These are phyloP conservation scores for Geotrichum cucujoidarum DNA, from an alignment of 1,139 yeast genomes.

Conservation along the genomic window DNA sequence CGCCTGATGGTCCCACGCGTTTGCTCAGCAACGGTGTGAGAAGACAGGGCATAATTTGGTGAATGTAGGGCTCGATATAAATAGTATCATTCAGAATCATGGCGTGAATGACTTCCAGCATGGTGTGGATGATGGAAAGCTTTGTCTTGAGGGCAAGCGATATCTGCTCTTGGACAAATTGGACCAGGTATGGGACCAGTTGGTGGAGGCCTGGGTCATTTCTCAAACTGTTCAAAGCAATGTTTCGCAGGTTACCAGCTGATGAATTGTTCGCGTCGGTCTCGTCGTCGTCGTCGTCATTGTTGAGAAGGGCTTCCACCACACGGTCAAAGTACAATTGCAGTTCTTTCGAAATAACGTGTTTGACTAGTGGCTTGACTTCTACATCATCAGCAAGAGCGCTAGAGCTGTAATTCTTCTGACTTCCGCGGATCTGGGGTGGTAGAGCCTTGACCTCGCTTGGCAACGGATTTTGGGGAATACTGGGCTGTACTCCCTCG, in stretches of 20 bases:
- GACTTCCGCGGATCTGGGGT: conserved; percentile 42
- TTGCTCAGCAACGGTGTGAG: conserved; percentile 85
- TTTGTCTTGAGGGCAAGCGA: conserved; percentile 74
- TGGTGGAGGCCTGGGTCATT: conserved; percentile 97
- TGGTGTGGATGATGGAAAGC: conserved; percentile 68
- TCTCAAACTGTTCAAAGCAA: conserved; percentile 77
- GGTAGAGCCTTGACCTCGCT: conserved; percentile 42
- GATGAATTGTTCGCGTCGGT: not conserved
- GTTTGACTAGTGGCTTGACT: conserved; percentile 91
- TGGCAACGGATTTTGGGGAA: conserved; percentile 91
- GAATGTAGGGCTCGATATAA: conserved; percentile 92
- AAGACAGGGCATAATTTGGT: conserved; percentile 92
- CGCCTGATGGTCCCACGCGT: conserved; percentile 59
- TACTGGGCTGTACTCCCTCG: conserved; percentile 97
- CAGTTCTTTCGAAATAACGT: conserved; percentile 87
- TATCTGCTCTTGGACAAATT: conserved; percentile 91
- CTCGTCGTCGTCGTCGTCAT: conserved; percentile 39
- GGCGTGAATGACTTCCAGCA: conserved; percentile 86
- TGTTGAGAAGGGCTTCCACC: conserved; percentile 61
- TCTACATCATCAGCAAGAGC: conserved; percentile 53
- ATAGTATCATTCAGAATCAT: conserved; percentile 78
- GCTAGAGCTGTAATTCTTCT: conserved; percentile 34
- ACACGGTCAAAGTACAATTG: conserved; percentile 91
- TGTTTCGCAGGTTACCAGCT: conserved; percentile 48
- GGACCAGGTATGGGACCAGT: conserved; percentile 91